Percentiles rank a stretch among this genome's conserved stretches.
phyloP scores from a whole-genome alignment of 805 yeast genomes.

The Candida multigemmis region DNA sequence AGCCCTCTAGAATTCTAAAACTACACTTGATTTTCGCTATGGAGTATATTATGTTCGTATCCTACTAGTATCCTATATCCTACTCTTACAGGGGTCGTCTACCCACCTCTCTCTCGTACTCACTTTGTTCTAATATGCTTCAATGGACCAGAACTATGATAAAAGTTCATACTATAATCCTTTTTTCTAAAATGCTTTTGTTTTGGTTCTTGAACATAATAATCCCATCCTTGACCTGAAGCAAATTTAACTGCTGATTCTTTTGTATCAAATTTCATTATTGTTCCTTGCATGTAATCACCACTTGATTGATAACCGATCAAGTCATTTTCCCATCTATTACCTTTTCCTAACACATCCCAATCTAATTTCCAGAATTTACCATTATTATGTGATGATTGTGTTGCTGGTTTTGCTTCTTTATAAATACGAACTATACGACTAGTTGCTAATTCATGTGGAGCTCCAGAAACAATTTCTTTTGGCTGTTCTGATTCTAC shows the following conservation, averaged over 20 bases:
- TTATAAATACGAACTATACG: constrained; percentile 71
- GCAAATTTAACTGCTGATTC: constrained; percentile 77
- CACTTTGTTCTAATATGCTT: constrained; percentile 78
- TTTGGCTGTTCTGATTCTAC: too few relatives aligned
- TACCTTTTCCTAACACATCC: constrained; percentile 69
- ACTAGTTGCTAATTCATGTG: constrained; percentile 47
- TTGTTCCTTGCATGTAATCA: constrained; percentile 77
- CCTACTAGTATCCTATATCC: too few relatives aligned
- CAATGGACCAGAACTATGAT: constrained; percentile 59
- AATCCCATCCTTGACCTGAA: constrained; percentile 79
- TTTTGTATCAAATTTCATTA: constrained; percentile 61
- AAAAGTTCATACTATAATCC: constrained; percentile 65
- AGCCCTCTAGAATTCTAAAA: too few relatives aligned
- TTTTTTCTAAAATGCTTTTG: constrained; percentile 64
- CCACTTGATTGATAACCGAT: constrained; percentile 78
- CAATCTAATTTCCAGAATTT: constrained; percentile 70
- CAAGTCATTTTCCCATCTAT: constrained; percentile 85
- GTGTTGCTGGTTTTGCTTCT: constrained; percentile 76
- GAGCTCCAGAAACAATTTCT: constrained; percentile 72
- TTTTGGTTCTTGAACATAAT: constrained; percentile 75
- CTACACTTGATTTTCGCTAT: too few relatives aligned
- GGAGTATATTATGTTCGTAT: too few relatives aligned
- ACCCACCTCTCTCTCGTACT: too few relatives aligned
- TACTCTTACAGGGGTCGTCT: too few relatives aligned
- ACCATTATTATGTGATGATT: constrained; percentile 53